Conservation (phyloP, 306 rosid genomes). For the Hylodesmum podocarpum region DNA sequence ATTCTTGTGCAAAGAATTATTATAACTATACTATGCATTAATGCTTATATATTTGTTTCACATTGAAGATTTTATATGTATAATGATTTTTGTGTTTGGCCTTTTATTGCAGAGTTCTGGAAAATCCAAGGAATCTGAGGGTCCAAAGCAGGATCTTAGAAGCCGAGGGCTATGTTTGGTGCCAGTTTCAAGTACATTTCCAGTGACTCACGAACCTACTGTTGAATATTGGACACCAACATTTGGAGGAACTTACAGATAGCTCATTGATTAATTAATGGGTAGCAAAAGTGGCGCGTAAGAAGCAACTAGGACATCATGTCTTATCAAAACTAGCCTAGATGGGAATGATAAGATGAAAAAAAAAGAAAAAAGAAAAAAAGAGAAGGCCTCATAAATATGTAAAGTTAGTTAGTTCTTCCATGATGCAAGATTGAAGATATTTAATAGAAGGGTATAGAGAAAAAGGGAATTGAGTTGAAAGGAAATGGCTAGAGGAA, state of each 20-base stretch:
- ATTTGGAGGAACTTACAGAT: constrained; percentile 89
- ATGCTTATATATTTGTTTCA: background rate
- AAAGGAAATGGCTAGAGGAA: background rate
- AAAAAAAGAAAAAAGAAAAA: constrained; percentile 3
- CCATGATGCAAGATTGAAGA: constrained; percentile 27
- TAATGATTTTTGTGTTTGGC: background rate
- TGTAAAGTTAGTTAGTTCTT: constrained; percentile 39
- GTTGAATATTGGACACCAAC: constrained; percentile 98
- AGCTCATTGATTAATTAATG: constrained; percentile 22
- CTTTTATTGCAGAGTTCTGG: constrained; percentile 54
- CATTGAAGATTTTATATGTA: background rate
- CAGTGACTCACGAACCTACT: constrained; percentile 81
- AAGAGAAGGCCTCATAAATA: constrained; percentile 48
- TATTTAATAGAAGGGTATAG: background rate
- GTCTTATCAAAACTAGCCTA: constrained; percentile 57
- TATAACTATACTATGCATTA: background rate
- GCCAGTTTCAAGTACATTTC: constrained; percentile 92
- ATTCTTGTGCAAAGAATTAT: background rate
- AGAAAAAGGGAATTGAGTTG: constrained; percentile 19
- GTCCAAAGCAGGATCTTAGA: constrained; percentile 85
- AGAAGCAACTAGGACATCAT: constrained; percentile 43
- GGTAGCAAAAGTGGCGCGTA: constrained; percentile 22
- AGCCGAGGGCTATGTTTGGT: constrained; percentile 94
- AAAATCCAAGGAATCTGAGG: constrained; percentile 73
- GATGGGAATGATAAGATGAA: constrained; percentile 62